A percentile compares a stretch with the other conserved stretches of the same genome.
Conservation (phyloP, 768 basidiomycete genomes). For the Cyathus striatus region DNA sequence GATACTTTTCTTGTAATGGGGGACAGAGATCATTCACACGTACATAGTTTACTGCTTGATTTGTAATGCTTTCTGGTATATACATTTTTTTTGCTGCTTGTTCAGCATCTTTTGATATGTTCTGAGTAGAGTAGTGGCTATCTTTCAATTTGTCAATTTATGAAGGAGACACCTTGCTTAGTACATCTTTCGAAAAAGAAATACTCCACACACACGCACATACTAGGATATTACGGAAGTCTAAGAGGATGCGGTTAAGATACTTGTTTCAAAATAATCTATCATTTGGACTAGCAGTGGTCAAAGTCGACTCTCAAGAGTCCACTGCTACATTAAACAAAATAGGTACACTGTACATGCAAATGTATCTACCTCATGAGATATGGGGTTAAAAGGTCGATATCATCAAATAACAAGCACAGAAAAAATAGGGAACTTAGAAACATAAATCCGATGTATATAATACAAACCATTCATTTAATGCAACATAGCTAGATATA, state of each 20-base stretch:
- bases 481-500: neutral
- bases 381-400: no score
- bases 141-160: neutral
- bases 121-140: no score
- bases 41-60: conserved; percentile 1
- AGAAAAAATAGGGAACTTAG: no score
- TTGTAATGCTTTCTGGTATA: conserved; percentile 23
- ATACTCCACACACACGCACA: no score
- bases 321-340: neutral
- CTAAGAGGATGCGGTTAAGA: no score
- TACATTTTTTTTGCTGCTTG: conserved; percentile 14
- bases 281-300: neutral
- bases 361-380: neutral
- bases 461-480: neutral
- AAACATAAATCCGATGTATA: neutral
- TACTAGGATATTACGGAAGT: no score
- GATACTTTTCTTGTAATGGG: no score
- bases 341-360: neutral
- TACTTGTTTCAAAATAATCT: no score
- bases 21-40: no score
- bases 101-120: conserved; percentile 23
- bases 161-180: neutral
- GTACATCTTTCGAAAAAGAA: no score
- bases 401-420: no score
- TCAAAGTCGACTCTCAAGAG: neutral